Evolutionary conservation across 1,284 basidiomycete genomes (phyloP).

Genomic region (Malassezia furfur): DNA sequence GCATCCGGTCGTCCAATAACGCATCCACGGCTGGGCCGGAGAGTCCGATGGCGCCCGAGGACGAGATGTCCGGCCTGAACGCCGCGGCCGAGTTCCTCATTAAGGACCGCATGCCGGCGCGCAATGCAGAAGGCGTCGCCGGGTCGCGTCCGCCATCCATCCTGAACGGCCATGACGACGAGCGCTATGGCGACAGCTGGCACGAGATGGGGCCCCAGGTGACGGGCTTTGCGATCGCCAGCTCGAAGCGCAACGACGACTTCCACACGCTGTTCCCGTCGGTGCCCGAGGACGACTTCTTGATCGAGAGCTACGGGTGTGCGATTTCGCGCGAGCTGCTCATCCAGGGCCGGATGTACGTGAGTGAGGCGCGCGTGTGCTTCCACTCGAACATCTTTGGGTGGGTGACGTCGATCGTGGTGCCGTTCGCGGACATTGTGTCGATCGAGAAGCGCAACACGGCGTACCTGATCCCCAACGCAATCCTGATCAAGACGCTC

Average conservation of each 20-base stretch:
- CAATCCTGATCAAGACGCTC: slow-evolving; percentile 77
- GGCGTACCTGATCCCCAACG: slow-evolving; percentile 95
- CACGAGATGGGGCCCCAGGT: slow-evolving; percentile 34
- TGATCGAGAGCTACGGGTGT: slow-evolving; percentile 98
- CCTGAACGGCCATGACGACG: not conserved
- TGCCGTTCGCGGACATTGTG: slow-evolving; percentile 83
- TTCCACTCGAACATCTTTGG: slow-evolving; percentile 99
- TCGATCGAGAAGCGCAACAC: slow-evolving; percentile 96
- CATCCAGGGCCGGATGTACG: slow-evolving; percentile 88
- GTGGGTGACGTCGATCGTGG: slow-evolving; percentile 90
- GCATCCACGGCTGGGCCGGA: not conserved
- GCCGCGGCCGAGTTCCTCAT: slow-evolving; percentile 11
- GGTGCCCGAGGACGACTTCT: slow-evolving; percentile 87
- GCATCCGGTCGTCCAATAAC: not conserved
- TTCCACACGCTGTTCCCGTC: slow-evolving; percentile 83
- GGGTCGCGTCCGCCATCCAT: not conserved
- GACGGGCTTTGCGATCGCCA: slow-evolving; percentile 85
- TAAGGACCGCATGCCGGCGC: not conserved
- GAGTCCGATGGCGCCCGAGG: not conserved
- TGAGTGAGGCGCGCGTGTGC: slow-evolving; percentile 94
- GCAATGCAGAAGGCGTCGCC: not conserved
- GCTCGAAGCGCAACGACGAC: slow-evolving; percentile 84
- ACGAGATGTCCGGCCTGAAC: slow-evolving; percentile 3
- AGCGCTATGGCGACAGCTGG: slow-evolving; percentile 8
- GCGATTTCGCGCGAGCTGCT: slow-evolving; percentile 91